Percentiles rank a stretch among this genome's conserved stretches.
Evolutionary conservation across 441 rosid species (phyloP).

Genomic region (Omphalea diandra): DNA sequence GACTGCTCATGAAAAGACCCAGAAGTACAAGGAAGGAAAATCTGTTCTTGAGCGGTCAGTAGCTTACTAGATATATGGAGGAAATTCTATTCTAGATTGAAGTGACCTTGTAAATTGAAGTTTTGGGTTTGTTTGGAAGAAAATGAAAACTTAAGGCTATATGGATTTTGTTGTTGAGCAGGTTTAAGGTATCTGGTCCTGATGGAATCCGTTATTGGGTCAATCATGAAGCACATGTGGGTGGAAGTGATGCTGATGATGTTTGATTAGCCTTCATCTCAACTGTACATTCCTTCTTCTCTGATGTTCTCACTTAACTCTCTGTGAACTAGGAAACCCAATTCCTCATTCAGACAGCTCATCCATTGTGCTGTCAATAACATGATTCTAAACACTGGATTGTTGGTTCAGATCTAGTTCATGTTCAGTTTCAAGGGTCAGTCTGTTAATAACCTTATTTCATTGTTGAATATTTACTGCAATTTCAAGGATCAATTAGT

Average conservation of each 20-base stretch:
- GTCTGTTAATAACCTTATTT: conserved; percentile 3
- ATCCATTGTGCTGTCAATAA: conserved; percentile 24
- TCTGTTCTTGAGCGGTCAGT: conserved; percentile 92
- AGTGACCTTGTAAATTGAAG: conserved; percentile 11
- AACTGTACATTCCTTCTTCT: conserved; percentile 57
- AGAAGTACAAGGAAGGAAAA: conserved; percentile 99
- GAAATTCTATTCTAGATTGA: conserved; percentile 19
- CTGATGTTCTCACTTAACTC: conserved; percentile 29
- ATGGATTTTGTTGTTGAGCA: conserved; percentile 42
- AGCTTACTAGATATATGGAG: conserved; percentile 12
- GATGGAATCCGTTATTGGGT: conserved; percentile 84
- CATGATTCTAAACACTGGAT: conserved; percentile 29
- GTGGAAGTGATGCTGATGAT: conserved; percentile 92
- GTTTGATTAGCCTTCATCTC: conserved; percentile 38
- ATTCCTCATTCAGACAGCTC: conserved; percentile 19
- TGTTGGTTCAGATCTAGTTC: conserved; percentile 27
- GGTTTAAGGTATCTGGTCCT: conserved; percentile 85
- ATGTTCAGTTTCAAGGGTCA: conserved; percentile 10
- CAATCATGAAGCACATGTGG: conserved; percentile 62
- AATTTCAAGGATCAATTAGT: not conserved
- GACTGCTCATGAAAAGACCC: conserved; percentile 73
- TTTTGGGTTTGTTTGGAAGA: not conserved
- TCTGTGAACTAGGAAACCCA: conserved; percentile 27
- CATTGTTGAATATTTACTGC: conserved; percentile 2
- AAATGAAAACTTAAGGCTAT: not conserved